Evolutionary conservation across 176 grass and related monocot genomes (phyloP), one percentile per base, ranked within the genome.

Genomic region (Cenchrus americanus): DNA sequence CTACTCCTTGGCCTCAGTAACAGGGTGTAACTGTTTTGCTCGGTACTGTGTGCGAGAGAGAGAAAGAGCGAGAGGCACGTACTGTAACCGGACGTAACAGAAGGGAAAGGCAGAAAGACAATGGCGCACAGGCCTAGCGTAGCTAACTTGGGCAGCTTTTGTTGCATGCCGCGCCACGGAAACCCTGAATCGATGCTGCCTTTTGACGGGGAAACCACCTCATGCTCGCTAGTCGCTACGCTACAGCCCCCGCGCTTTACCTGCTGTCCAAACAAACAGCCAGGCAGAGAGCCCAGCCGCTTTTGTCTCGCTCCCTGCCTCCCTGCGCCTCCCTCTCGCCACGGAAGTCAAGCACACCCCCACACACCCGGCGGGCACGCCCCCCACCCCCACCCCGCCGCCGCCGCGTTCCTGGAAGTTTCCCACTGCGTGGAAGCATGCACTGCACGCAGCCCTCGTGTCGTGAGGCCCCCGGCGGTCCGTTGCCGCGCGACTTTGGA

Each of bases 131-230:
- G 22, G 43, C 8, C 2, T 42, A 76, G 52, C 0, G 0, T 60
- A 77, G 73, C 14, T 34, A 57, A 80, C 62, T 44, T 3, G 5
- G 3, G 52, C 71, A 76, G 61, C 75, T 84, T 79, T 88, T 80
- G 50, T 43, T 89, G 69, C 87, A 15, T 27, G 71, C 76, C 51
- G 50, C 55, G 77, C 46, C 77, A 66, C 62, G 69, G 78, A 80
- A 82, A 71, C 14, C 83, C 70, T 69, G 78, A 69, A 86, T 34
- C 71, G 43, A 81, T 54, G 83, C 72, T 27, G 63, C 50, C 9
- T 69, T 69, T 81, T 58, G 69, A 60, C 49, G n/a, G n/a, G 42
- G 34, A 37, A 37, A 18, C 23, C 49, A 2, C 14, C 0, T 5
- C 54, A 37, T 7, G 46, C 48, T 23, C 7, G 2, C 21, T n/a